Evolutionary conservation across 768 basidiomycete genomes (phyloP).

Genomic region (Trametes meyenii): DNA sequence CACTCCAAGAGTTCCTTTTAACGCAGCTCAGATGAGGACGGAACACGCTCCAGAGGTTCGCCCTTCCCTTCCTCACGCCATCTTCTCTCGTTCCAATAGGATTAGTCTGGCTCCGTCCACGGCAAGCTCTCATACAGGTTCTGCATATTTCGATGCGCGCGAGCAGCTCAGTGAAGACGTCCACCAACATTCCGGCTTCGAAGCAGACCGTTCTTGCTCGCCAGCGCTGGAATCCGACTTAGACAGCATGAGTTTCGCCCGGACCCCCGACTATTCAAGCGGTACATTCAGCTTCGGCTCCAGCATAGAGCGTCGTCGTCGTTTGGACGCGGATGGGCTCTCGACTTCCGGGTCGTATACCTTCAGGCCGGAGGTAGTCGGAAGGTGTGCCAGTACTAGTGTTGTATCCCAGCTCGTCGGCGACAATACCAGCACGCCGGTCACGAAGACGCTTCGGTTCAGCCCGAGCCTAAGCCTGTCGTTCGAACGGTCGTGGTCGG

Average conservation of each 20-base stretch:
- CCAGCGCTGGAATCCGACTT: conserved; percentile 25
- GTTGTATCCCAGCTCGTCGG: conserved; percentile 10
- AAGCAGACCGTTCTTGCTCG: conserved; percentile 2
- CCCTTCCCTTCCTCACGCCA: neutral
- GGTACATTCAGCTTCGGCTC: conserved; percentile 17
- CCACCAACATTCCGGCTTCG: conserved; percentile 1
- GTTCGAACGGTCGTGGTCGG: conserved; percentile 17
- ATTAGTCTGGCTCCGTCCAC: neutral
- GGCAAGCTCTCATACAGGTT: conserved; percentile 4
- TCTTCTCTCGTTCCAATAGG: neutral
- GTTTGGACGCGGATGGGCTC: neutral
- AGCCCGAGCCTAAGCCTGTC: conserved; percentile 17
- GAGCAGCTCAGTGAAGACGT: conserved; percentile 10
- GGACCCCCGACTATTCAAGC: conserved; percentile 21
- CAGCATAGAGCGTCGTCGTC: conserved; percentile 5
- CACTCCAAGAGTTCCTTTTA: conserved; percentile 12
- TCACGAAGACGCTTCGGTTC: conserved; percentile 20
- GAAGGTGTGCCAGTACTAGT: conserved; percentile 8
- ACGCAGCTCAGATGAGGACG: neutral
- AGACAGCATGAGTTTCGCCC: conserved; percentile 35
- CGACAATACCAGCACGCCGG: conserved; percentile 6
- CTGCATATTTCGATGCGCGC: conserved; percentile 16
- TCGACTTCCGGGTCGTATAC: conserved; percentile 6
- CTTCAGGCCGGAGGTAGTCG: neutral
- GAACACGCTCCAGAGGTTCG: neutral